Base-by-base conservation (phyloP, 1,284 basidiomycete genomes). In the Cryptococcus deneoformans region DNA sequence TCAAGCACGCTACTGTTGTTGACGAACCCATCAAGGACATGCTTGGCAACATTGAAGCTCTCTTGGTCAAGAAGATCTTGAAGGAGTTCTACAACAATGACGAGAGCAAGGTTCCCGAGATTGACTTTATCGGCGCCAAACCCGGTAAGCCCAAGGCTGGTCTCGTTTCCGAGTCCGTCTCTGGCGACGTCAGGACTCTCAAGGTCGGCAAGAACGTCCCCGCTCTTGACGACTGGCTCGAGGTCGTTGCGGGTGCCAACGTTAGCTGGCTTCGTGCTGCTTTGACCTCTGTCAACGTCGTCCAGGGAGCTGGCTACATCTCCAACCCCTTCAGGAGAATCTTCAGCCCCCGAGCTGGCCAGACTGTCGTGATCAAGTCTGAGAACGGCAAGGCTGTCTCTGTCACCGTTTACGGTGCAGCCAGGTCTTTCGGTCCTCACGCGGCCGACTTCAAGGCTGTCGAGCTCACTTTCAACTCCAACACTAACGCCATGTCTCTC, bases 21-120 rank as follows among this genome's bases (percentile, higher is more conserved):
- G 91, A 99, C 70, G 92, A 96, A 77, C 92, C 95, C 7, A 89
- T 98, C 75, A 89, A 87, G 71, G 90, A 95, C 48, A 82, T 99
- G 64, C 85, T 99, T 52, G 92, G 90, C 56, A 88, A 88, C 77
- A 89, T 98, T 76, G 89, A 92, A 71, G 79, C 83, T 36, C 80
- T 82, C 36, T 87, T 99, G 53, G 85, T 91, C 59, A 78, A 87
- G 70, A 88, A 86, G 70, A 83, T 98, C 52, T 82, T 97, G n/a
- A 83, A 90, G 56, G 84, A 85, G 57, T 85, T 84, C 66, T 98
- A 99, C 76, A 82, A 77, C 61, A 88, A 88, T 47, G 91, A 98
- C 74, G 82, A 82, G 71, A 84, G 81, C 63, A 85, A 85, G 61
- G 84, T 99, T 39, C 95, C 96, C 6, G 81, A 81, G 9, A 77